Evolutionary conservation across 306 rosid species (phyloP), one percentile per base, ranked within the genome.

Genomic region (Mimosa bimucronata): DNA sequence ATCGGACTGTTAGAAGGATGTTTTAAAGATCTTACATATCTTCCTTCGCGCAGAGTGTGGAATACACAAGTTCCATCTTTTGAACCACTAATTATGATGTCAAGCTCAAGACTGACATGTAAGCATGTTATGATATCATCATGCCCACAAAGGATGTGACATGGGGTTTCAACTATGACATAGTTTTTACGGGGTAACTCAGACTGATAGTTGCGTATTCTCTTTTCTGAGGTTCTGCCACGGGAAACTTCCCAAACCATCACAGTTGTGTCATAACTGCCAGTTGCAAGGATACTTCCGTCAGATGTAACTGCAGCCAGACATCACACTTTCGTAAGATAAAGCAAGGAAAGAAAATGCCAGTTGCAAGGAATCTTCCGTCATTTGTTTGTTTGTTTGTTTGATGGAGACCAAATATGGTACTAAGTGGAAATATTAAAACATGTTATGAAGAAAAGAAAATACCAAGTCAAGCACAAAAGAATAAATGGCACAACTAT

Each of bases 1-100:
- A 95, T 86, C 38, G 98, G 92, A 81, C 97, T 79, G 75, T 94
- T 95, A 80, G 92, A 85, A 67, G 98, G 97, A 88, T 92, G 97
- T 40, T 86, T 80, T 65, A 95, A 61, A 74, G 98, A 95, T 88
- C 98, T 88, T 65, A 95, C 86, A 87, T 95, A 95, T 87, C 98
- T 84, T 83, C 98, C 98, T 89, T 88, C 90, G 62, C 91, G 90
- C 40, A 95, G 89, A 60, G 98, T 95, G 83, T 95, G 98, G 77
- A 95, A 92, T 84, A 91, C 88, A 75, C 97, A 92, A 73, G 98
- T 95, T 82, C 98, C 97, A 86, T 95, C 98, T 83, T 92, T 95
- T 14, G 98, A 95, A 65, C 98, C 98, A 87, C 98, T 92, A 83
- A 95, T 92, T 86, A 95, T 91, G 46, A 92, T 89, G 82, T 95